A percentile compares a stretch with the other conserved stretches of the same genome.
phyloP scores from a whole-genome alignment of 2,329 filamentous ascomycete genomes.

The Calonectria crousiana region DNA sequence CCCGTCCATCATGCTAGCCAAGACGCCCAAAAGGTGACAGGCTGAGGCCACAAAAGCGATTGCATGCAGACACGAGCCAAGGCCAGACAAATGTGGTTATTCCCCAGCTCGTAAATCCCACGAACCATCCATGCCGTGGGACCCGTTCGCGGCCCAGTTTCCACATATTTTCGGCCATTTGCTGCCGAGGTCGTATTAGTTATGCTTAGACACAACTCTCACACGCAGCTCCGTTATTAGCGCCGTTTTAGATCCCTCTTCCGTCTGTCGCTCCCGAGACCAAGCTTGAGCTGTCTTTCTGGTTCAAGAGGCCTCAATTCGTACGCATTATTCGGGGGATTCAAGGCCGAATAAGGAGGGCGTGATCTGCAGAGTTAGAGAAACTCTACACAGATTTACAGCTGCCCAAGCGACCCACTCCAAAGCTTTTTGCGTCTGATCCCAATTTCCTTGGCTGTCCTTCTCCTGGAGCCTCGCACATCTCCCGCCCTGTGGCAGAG shows the following conservation, averaged over 20 bases:
- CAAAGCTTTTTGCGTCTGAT: background rate
- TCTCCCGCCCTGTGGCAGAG: background rate
- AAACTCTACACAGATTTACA: background rate
- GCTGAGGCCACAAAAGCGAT: background rate
- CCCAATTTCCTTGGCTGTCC: background rate
- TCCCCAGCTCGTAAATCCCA: background rate
- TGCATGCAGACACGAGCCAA: background rate
- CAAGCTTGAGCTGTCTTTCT: background rate
- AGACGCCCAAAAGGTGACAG: background rate
- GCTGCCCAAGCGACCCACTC: background rate
- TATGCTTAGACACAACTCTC: background rate
- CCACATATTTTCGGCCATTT: background rate
- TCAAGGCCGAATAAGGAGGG: background rate
- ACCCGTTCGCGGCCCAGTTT: background rate
- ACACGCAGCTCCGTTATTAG: background rate
- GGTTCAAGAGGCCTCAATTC: background rate
- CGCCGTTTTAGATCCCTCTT: background rate
- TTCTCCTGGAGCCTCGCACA: background rate
- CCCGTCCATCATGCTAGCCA: background rate
- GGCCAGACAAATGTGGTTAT: background rate
- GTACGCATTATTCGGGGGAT: background rate
- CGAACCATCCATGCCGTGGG: background rate
- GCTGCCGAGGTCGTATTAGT: conserved; percentile 1
- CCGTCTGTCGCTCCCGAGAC: background rate
- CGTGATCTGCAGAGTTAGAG: background rate